Evolutionary conservation across 2,329 filamentous ascomycete species (phyloP).

Genomic region (Fusarium dlaminii): DNA sequence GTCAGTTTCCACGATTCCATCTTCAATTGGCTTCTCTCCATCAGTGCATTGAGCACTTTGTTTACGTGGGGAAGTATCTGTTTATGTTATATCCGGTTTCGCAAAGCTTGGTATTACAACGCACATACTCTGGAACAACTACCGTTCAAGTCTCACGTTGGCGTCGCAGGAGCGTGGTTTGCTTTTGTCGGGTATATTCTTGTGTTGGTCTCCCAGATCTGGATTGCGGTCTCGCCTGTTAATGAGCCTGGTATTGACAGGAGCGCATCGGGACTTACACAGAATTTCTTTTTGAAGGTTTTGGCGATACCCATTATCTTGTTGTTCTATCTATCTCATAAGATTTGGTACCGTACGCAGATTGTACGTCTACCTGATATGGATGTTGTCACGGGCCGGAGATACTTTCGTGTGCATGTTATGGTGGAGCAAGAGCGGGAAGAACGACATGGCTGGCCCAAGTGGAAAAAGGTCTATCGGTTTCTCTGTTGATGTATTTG

Average conservation of each 20-base stretch:
- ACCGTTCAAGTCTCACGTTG: conserved; percentile 82
- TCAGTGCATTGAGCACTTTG: conserved; percentile 76
- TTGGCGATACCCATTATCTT: conserved; percentile 75
- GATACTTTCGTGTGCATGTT: conserved; percentile 83
- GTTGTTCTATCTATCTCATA: conserved; percentile 77
- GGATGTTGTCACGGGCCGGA: conserved; percentile 85
- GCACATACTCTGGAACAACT: conserved; percentile 78
- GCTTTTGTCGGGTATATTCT: conserved; percentile 81
- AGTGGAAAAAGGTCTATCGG: conserved; percentile 80
- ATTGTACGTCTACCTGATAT: conserved; percentile 77
- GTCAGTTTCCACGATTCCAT: conserved; percentile 66
- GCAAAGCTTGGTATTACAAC: conserved; percentile 74
- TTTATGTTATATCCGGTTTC: conserved; percentile 89
- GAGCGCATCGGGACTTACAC: conserved; percentile 56
- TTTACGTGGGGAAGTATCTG: conserved; percentile 89
- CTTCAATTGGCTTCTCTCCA: conserved; percentile 82
- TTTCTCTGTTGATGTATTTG: conserved; percentile 66
- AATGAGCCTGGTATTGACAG: conserved; percentile 54
- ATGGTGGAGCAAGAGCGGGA: conserved; percentile 82
- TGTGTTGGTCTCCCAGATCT: conserved; percentile 85
- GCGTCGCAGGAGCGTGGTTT: conserved; percentile 81
- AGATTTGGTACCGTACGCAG: conserved; percentile 75
- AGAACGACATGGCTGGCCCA: conserved; percentile 76
- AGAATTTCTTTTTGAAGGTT: conserved; percentile 78
- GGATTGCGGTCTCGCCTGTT: conserved; percentile 83